phyloP scores from a whole-genome alignment of 176 grass and related monocot species.

The Melocanna baccifera region DNA sequence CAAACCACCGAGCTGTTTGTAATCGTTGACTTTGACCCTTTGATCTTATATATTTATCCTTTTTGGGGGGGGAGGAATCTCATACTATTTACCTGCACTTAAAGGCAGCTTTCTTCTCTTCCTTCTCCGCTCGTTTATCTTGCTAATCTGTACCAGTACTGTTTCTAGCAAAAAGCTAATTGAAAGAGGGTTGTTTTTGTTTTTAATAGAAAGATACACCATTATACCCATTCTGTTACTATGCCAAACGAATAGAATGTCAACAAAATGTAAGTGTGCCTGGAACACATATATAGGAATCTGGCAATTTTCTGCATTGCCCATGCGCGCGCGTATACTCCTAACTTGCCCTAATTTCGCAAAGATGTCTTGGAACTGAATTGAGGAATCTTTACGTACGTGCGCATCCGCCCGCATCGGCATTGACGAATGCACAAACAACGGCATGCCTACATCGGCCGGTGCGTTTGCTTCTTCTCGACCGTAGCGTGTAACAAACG shows the following conservation, averaged over 20 bases:
- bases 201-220: not conserved
- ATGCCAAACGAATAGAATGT: not conserved
- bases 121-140: not conserved
- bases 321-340: not conserved
- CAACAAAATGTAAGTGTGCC: not conserved
- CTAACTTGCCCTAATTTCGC: not conserved
- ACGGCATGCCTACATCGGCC: not conserved
- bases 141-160: not conserved
- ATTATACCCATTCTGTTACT: not conserved
- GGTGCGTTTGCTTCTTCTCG: not conserved
- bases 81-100: not conserved
- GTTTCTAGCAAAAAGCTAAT: not conserved
- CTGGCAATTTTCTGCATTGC: not conserved
- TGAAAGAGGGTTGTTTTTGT: not conserved
- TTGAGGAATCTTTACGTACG: not conserved
- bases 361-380: not conserved
- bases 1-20: not conserved
- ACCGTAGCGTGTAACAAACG: not conserved
- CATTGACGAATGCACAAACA: not conserved
- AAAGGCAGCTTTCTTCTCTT: not conserved
- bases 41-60: too few relatives aligned
- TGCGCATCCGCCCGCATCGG: too few relatives aligned
- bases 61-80: too few relatives aligned
- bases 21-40: not conserved
- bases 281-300: not conserved